These are phyloP conservation scores for Aureobasidium sp. DNA, from an alignment of 2,329 filamentous ascomycete species.

Conservation along the genomic window DNA sequence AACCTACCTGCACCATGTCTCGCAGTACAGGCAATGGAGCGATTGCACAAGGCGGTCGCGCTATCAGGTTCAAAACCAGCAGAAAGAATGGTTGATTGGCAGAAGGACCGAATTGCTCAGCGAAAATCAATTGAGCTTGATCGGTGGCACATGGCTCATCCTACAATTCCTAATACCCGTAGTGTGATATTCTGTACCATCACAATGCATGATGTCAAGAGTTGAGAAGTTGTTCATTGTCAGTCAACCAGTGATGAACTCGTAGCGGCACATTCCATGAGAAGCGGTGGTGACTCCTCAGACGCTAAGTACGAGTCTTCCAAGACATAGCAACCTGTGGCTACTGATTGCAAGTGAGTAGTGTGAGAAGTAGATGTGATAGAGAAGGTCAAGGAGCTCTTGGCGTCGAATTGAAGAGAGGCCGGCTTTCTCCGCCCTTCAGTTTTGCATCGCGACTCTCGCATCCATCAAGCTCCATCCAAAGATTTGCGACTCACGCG, in stretches of 20 bases:
- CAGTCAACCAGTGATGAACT: neutral
- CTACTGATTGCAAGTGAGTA: neutral
- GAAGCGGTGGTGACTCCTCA: neutral
- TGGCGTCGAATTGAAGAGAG: neutral
- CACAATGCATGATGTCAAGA: neutral
- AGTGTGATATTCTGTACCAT: neutral
- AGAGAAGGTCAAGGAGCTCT: neutral
- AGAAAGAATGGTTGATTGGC: constrained; percentile 1
- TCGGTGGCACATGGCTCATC: neutral
- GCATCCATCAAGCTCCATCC: neutral
- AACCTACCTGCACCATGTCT: constrained; percentile 81
- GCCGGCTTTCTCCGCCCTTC: neutral
- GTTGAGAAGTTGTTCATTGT: neutral
- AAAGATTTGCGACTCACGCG: neutral
- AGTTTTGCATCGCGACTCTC: neutral
- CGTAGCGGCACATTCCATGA: too few species aligned
- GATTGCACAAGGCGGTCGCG: constrained; percentile 44
- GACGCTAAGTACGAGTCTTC: neutral
- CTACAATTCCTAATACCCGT: neutral
- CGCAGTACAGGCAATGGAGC: constrained; percentile 50
- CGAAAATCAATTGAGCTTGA: neutral
- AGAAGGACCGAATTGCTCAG: neutral
- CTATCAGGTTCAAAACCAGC: constrained; percentile 5
- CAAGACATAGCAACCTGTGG: neutral
- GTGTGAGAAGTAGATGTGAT: neutral